Evolutionary conservation across 2,329 filamentous ascomycete genomes (phyloP), one percentile per base, ranked within the genome.

Genomic region (Stachybotrys echinatus): DNA sequence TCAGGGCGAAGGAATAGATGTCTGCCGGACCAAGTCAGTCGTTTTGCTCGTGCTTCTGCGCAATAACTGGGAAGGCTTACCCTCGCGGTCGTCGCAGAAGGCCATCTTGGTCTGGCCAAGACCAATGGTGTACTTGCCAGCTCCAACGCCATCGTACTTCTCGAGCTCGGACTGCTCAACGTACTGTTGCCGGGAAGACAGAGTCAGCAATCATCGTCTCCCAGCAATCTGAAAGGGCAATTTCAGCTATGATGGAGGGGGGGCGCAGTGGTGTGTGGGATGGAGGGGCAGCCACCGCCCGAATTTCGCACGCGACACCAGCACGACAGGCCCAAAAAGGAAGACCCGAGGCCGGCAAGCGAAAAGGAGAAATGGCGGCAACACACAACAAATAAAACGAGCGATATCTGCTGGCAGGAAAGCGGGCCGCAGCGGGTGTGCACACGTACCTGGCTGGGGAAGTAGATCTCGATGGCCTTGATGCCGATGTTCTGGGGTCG

Each of bases 401-500:
- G 3, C 3, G 5, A 10, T 8, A 8, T 34, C 10, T 34, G 10
- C 3, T 10, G 47, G 50, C 50, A 54, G 40, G 49, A 7, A 40
- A 40, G n/a, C 38, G 10, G 17, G 17, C 19, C 6, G 17, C 38
- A n/a, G n/a, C 17, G 3, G 38, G n/a, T 40, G 38, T 40, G 8
- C 10, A 17, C 45, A 73, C 84, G 57, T 73, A 92, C 89, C 84
- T 92, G 89, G 70, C 80, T 88, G 58, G 89, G 89, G 67, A 90
- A 89, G 73, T 94, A 94, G 67, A 94, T 83, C 70, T 94, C 89
- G 72, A 94, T 89, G 86, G 88, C 89, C 78, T 94, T 92, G 69
- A 94, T 91, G 80, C 89, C 89, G 72, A 94, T 86, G 75, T 92
- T 92, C 72, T 91, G 84, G 58, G 89, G 87, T 73, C 87, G 85